Conservation (phyloP, 345 rosid genomes). For the Cochlearia excelsa region DNA sequence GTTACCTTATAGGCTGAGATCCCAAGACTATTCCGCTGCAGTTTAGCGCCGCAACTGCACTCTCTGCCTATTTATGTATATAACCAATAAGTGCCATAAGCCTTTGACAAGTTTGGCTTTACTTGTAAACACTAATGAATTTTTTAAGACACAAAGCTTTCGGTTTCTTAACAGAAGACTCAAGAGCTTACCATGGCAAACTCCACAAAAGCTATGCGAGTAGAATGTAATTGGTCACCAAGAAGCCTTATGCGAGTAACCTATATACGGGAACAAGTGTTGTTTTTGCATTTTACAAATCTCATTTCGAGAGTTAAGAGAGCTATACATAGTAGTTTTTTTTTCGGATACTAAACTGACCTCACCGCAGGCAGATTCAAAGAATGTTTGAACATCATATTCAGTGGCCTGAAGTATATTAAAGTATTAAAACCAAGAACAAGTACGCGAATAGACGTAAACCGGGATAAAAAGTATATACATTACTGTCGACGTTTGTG, state of each 20-base stretch:
- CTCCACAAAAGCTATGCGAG: conserved; percentile 87
- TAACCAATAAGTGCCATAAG: background rate
- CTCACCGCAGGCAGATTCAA: conserved; percentile 80
- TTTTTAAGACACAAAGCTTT: too few species aligned
- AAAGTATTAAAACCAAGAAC: background rate
- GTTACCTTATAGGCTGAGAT: conserved; percentile 67
- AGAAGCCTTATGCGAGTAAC: conserved; percentile 81
- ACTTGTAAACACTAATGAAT: background rate
- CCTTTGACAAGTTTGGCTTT: background rate
- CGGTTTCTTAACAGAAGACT: background rate
- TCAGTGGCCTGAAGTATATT: conserved; percentile 50
- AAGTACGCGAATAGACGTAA: background rate
- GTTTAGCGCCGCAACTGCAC: conserved; percentile 71
- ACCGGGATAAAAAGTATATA: conserved; percentile 19
- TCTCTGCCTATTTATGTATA: conserved; percentile 59
- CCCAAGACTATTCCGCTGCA: conserved; percentile 77
- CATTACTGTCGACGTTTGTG: conserved; percentile 89
- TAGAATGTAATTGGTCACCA: conserved; percentile 79
- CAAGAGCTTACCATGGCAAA: conserved; percentile 61
- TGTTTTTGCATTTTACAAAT: conserved; percentile 7
- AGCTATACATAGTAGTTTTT: background rate
- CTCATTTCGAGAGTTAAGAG: background rate
- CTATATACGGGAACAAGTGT: conserved; percentile 31
- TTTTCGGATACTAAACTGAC: conserved; percentile 38
- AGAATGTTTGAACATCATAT: conserved; percentile 65